phyloP scores from a whole-genome alignment of 2,329 filamentous ascomycete genomes.

The Mycosphaerella sp. region DNA sequence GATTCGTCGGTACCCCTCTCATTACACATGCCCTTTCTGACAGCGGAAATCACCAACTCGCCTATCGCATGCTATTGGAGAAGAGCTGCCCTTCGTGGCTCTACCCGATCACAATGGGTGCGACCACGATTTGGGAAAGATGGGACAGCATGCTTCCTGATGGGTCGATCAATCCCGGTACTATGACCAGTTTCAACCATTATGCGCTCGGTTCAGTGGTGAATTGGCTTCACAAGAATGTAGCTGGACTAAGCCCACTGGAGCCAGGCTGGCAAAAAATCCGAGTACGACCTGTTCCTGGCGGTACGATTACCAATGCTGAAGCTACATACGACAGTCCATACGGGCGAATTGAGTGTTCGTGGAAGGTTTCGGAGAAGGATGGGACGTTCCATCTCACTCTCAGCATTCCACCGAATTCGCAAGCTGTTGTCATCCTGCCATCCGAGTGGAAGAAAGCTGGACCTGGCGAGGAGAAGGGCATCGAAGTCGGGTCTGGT shows the following conservation, averaged over 20 bases:
- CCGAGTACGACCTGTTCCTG: neutral
- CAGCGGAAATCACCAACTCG: neutral
- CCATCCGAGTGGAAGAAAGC: neutral
- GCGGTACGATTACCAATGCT: neutral
- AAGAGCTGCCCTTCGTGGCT: slow-evolving; percentile 44
- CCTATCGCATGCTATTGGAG: slow-evolving; percentile 46
- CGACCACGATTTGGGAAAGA: slow-evolving; percentile 48
- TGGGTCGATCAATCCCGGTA: slow-evolving; percentile 41
- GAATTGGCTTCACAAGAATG: slow-evolving; percentile 40
- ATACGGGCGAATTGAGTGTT: neutral
- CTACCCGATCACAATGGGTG: slow-evolving; percentile 43
- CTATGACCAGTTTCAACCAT: slow-evolving; percentile 45
- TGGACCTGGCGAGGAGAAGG: neutral
- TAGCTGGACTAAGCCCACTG: neutral
- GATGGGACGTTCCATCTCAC: neutral
- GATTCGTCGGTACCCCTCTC: slow-evolving; percentile 55
- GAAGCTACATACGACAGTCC: neutral
- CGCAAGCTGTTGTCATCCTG: neutral
- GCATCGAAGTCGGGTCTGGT: neutral
- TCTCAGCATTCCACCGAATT: neutral
- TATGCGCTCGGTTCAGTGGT: slow-evolving; percentile 47
- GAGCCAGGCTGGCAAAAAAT: slow-evolving; percentile 4
- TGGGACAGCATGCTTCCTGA: slow-evolving; percentile 46
- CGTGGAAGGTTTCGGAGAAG: neutral
- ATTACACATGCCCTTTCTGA: slow-evolving; percentile 9